A percentile compares a stretch with the other conserved stretches of the same genome.
Evolutionary conservation across 345 rosid species (phyloP).

Genomic region (Ceriops zippeliana): DNA sequence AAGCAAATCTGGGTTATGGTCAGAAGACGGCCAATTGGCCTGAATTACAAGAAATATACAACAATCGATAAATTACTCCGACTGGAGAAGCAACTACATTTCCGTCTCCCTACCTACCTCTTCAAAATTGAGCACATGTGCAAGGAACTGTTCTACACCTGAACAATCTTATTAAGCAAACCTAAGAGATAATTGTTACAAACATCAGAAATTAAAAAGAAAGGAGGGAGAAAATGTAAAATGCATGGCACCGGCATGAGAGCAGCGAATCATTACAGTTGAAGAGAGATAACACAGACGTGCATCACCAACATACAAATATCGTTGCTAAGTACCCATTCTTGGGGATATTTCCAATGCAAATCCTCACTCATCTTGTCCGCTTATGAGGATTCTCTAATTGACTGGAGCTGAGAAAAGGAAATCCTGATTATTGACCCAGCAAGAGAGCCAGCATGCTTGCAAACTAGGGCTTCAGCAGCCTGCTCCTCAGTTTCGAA

Average conservation of each 20-base stretch:
- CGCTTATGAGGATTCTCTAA: conserved; percentile 21
- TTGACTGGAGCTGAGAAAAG: conserved; percentile 88
- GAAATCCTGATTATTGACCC: conserved; percentile 89
- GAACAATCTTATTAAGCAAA: conserved; percentile 1
- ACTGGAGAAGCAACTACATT: background rate
- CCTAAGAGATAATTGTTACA: conserved; percentile 15
- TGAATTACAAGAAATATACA: conserved; percentile 26
- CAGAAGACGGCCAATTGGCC: conserved; percentile 10
- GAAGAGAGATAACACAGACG: conserved; percentile 7
- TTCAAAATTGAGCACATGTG: conserved; percentile 26
- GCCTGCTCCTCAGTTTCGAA: conserved; percentile 91
- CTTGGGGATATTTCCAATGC: conserved; percentile 12
- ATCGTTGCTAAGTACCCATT: conserved; percentile 24
- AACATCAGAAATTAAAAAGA: conserved; percentile 1
- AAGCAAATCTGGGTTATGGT: background rate
- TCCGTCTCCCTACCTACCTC: conserved; percentile 18
- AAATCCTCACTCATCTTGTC: conserved; percentile 1
- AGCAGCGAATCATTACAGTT: conserved; percentile 20
- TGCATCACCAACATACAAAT: conserved; percentile 23
- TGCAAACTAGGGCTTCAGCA: conserved; percentile 85
- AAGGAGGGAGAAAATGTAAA: background rate
- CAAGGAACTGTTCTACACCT: conserved; percentile 15
- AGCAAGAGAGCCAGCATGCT: conserved; percentile 77
- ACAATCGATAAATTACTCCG: conserved; percentile 21
- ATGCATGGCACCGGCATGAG: conserved; percentile 21